Evolutionary conservation across 2,329 filamentous ascomycete genomes (phyloP).

Genomic region (Microsporum ferrugineum): DNA sequence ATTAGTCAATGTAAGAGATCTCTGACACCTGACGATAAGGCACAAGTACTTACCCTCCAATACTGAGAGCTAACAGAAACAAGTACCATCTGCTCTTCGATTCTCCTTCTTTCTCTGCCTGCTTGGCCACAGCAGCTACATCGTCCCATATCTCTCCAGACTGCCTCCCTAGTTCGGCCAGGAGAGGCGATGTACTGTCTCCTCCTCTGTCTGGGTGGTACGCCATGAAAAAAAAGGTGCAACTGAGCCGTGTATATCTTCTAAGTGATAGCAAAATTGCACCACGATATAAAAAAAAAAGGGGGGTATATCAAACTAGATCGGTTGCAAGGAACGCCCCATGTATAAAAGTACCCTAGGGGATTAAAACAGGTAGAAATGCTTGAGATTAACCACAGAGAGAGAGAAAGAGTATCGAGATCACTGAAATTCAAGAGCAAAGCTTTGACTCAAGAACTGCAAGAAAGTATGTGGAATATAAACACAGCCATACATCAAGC

Average conservation of each 20-base stretch:
- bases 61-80: conserved; percentile 71
- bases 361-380: not conserved
- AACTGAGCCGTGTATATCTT: not conserved
- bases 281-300: not conserved
- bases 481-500: not conserved
- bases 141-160: conserved; percentile 15
- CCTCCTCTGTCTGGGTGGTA: conserved; percentile 7
- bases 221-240: not conserved
- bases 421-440: not conserved
- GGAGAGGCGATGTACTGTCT: conserved; percentile 13
- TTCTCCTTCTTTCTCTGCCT: conserved; percentile 42
- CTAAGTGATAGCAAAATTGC: not conserved
- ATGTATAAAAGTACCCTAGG: not conserved
- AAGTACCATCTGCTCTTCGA: conserved; percentile 77
- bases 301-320: not conserved
- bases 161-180: conserved; percentile 10
- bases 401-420: too few relatives aligned
- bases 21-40: not conserved
- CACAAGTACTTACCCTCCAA: conserved; percentile 50
- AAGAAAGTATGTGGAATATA: not conserved
- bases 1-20: conserved; percentile 1
- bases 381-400: too few relatives aligned
- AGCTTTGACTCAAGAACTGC: not conserved
- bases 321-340: not conserved
- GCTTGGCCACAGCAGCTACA: conserved; percentile 20